Percentiles rank a stretch among this genome's conserved stretches.
Conservation (phyloP, 345 rosid species). For the Pelargonium nanum region DNA sequence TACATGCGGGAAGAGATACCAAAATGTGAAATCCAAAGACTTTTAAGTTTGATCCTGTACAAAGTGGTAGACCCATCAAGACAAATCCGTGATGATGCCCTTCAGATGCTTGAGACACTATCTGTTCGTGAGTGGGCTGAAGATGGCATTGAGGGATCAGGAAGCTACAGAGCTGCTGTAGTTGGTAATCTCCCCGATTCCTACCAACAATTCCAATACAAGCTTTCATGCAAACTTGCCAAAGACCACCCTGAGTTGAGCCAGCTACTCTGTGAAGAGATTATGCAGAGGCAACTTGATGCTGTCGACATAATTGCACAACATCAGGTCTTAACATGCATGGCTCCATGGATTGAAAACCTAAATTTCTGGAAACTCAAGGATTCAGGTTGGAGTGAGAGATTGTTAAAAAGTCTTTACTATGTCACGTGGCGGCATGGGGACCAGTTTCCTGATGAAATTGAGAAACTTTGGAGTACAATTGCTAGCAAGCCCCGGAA, state of each 20-base stretch:
- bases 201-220: conserved; percentile 96
- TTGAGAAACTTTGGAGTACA: conserved; percentile 98
- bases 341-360: conserved; percentile 99
- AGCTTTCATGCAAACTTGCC: conserved; percentile 91
- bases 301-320: conserved; percentile 98
- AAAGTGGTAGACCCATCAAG: conserved; percentile 97
- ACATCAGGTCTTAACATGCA: conserved; percentile 97
- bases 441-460: conserved; percentile 98
- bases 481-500: conserved; percentile 93
- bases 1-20: conserved; percentile 99
- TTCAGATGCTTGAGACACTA: conserved; percentile 99
- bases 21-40: conserved; percentile 91
- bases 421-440: conserved; percentile 98
- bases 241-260: conserved; percentile 96
- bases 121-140: conserved; percentile 98
- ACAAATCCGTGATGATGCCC: conserved; percentile 98
- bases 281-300: conserved; percentile 98
- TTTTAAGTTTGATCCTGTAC: conserved; percentile 88
- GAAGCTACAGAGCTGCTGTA: conserved; percentile 95
- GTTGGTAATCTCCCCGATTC: conserved; percentile 98
- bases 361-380: conserved; percentile 97
- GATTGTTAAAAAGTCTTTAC: conserved; percentile 90
- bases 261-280: conserved; percentile 95
- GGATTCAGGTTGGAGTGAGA: conserved; percentile 98
- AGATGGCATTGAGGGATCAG: conserved; percentile 81